These are phyloP conservation scores for Gnaphalium uliginosum DNA, from an alignment of 129 eudicot species.

Conservation along the genomic window DNA sequence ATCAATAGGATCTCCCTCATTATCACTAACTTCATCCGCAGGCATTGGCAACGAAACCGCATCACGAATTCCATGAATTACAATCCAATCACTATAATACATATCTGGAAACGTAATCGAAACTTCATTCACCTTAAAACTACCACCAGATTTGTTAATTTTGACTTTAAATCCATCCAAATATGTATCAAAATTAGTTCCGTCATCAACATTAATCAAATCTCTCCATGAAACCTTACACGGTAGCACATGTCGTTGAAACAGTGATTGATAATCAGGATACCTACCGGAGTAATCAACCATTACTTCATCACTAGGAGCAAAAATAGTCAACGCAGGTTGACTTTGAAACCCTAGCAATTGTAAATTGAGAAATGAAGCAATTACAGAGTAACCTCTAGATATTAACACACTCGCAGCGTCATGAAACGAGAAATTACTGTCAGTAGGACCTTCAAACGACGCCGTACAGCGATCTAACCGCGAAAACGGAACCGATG, in stretches of 20 bases:
- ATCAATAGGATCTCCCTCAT: conserved; percentile 30
- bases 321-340: conserved; percentile 62
- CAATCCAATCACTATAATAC: conserved; percentile 61
- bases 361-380: conserved; percentile 75
- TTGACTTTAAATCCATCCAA: conserved; percentile 51
- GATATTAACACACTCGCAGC: conserved; percentile 56
- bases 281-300: conserved; percentile 46
- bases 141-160: conserved; percentile 39
- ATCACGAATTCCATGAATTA: conserved; percentile 63
- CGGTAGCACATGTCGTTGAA: conserved; percentile 65
- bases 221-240: conserved; percentile 60
- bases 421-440: conserved; percentile 41
- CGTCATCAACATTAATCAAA: conserved; percentile 41
- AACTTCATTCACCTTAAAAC: conserved; percentile 61
- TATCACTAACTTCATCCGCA: conserved; percentile 22
- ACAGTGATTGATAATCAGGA: conserved; percentile 47
- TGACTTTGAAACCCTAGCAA: conserved; percentile 44
- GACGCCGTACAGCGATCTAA: conserved; percentile 37
- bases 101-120: conserved; percentile 60
- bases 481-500: conserved; percentile 6
- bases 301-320: conserved; percentile 62
- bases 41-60: conserved; percentile 34
- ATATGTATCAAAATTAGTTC: conserved; percentile 46
- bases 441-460: neutral
- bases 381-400: conserved; percentile 61